phyloP scores from a whole-genome alignment of 2,329 filamentous ascomycete species.

The Fusarium algeriense region DNA sequence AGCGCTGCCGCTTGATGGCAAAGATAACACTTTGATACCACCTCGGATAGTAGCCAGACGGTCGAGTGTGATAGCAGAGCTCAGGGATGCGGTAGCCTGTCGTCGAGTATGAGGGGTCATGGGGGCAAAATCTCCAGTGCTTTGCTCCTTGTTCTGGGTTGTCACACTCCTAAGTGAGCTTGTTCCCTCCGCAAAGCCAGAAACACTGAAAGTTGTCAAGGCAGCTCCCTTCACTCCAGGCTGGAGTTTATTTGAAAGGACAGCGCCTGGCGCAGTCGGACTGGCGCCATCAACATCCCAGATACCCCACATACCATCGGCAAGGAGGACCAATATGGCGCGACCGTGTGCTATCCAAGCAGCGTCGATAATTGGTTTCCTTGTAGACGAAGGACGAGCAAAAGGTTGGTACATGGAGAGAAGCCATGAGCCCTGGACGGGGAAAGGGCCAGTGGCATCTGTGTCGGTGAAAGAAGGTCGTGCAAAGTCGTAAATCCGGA shows the following conservation, averaged over 20 bases:
- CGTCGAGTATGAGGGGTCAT: constrained; percentile 73
- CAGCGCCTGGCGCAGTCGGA: constrained; percentile 56
- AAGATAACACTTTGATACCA: constrained; percentile 63
- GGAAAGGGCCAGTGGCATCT: constrained; percentile 62
- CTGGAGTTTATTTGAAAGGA: constrained; percentile 63
- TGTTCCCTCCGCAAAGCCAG: constrained; percentile 71
- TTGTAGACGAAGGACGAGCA: constrained; percentile 59
- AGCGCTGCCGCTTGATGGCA: constrained; percentile 58
- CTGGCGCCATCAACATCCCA: constrained; percentile 74
- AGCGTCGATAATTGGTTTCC: constrained; percentile 72
- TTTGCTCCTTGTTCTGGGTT: constrained; percentile 52
- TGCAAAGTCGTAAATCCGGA: constrained; percentile 73
- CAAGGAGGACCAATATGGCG: constrained; percentile 69
- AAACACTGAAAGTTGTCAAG: constrained; percentile 68
- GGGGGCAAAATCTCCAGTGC: constrained; percentile 67
- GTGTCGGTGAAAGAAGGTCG: constrained; percentile 65
- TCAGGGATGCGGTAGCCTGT: constrained; percentile 62
- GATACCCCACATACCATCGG: constrained; percentile 75
- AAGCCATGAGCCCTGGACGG: constrained; percentile 73
- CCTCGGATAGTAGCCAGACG: constrained; percentile 65
- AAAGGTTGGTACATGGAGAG: constrained; percentile 72
- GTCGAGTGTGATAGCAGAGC: constrained; percentile 60
- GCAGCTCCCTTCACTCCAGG: constrained; percentile 69
- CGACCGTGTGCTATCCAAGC: constrained; percentile 72
- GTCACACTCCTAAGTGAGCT: constrained; percentile 62